phyloP scores from a whole-genome alignment of 139 green algal species.

The Micractinium conductrix region DNA sequence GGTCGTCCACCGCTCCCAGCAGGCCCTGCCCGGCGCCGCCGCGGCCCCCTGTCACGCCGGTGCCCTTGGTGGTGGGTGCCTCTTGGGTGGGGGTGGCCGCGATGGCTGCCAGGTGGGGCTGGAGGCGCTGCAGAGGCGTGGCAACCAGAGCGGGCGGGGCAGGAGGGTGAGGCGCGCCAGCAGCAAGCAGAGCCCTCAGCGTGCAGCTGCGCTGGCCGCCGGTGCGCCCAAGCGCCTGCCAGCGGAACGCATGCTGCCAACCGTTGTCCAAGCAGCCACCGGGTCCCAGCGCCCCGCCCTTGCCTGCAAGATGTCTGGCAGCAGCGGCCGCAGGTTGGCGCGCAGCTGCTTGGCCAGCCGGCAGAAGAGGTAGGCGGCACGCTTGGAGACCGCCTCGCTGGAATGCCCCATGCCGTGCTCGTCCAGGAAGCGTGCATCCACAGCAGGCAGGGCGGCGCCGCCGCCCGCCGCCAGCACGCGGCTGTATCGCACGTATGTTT shows the following conservation, averaged over 20 bases:
- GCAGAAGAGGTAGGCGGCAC: constrained; percentile 85
- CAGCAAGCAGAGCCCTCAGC: background rate
- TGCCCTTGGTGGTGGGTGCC: background rate
- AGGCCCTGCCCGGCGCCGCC: constrained; percentile 9
- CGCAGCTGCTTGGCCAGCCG: constrained; percentile 79
- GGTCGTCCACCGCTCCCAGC: constrained; percentile 62
- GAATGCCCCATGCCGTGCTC: constrained; percentile 41
- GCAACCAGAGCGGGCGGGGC: constrained; percentile 37
- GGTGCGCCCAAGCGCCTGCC: background rate
- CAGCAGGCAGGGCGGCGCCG: background rate
- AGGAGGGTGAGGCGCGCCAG: background rate
- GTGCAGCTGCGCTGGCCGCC: constrained; percentile 5
- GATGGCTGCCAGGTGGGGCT: constrained; percentile 72
- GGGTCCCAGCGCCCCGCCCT: background rate
- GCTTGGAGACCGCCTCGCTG: constrained; percentile 42
- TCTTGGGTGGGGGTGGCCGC: constrained; percentile 61
- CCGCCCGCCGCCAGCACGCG: constrained; percentile 29
- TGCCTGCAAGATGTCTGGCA: constrained; percentile 59
- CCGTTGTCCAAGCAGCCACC: background rate
- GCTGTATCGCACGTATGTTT: constrained; percentile 61
- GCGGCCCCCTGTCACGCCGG: constrained; percentile 3
- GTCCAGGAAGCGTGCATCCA: constrained; percentile 39
- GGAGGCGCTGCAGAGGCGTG: constrained; percentile 43
- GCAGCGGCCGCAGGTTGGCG: constrained; percentile 58
- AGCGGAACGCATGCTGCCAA: background rate